Conservation (phyloP, 805 yeast genomes). For the Candida vartiovaarae region DNA sequence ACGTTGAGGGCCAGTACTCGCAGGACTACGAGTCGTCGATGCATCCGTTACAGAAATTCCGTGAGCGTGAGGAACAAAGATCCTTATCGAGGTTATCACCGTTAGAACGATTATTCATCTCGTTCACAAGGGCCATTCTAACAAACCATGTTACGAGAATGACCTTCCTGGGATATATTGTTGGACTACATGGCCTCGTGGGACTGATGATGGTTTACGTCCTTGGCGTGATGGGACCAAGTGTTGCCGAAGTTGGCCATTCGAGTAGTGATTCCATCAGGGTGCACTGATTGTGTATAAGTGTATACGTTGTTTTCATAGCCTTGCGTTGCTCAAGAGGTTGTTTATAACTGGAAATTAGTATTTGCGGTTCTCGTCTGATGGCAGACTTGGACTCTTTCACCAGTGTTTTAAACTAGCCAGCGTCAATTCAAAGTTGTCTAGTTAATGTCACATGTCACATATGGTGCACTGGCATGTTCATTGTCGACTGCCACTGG, state of each 20-base stretch:
- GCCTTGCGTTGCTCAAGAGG: too few species aligned
- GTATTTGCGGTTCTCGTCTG: too few species aligned
- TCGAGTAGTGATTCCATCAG: too few species aligned
- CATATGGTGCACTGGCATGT: too few species aligned
- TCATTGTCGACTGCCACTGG: too few species aligned
- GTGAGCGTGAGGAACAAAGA: conserved; percentile 70
- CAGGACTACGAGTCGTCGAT: conserved; percentile 66
- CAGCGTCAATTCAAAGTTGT: too few species aligned
- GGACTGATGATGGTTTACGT: conserved; percentile 55
- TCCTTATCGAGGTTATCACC: conserved; percentile 67
- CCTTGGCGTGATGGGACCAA: conserved; percentile 36
- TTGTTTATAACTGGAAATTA: too few species aligned
- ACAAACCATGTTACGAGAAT: conserved; percentile 68
- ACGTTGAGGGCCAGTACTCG: conserved; percentile 46
- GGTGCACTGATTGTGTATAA: too few species aligned
- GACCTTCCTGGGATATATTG: conserved; percentile 65
- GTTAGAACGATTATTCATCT: conserved; percentile 68
- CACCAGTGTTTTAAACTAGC: too few species aligned
- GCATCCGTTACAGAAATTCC: conserved; percentile 79
- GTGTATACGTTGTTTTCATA: too few species aligned
- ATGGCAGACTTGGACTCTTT: too few species aligned
- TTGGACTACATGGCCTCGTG: conserved; percentile 67
- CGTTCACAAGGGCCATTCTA: conserved; percentile 65
- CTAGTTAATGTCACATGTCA: too few species aligned
- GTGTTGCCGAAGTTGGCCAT: conserved; percentile 38